Percentiles rank a stretch among this genome's conserved stretches.
Conservation (phyloP, 2,329 filamentous ascomycete genomes). For the Diplodia corticola region DNA sequence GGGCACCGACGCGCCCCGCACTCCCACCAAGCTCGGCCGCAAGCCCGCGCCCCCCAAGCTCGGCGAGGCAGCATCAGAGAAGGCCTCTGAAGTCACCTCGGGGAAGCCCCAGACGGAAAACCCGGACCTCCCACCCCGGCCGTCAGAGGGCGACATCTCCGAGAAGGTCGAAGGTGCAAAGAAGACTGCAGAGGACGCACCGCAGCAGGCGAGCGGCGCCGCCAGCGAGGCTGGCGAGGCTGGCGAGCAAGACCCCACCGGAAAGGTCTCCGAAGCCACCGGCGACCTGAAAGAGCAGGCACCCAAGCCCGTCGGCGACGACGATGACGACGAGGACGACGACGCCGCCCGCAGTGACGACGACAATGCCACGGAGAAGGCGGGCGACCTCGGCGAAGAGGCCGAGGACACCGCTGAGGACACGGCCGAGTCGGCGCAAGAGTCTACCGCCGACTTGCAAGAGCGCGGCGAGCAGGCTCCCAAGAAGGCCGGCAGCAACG, state of each 20-base stretch:
- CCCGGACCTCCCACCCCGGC: slow-evolving; percentile 35
- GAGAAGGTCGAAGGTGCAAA: slow-evolving; percentile 35
- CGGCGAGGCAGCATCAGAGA: slow-evolving; percentile 34
- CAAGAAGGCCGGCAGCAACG: slow-evolving; percentile 15
- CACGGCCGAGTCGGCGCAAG: slow-evolving; percentile 12
- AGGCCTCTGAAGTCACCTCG: slow-evolving; percentile 1
- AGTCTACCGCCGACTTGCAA: slow-evolving; percentile 24
- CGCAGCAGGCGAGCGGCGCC: slow-evolving; percentile 36
- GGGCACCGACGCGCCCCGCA: slow-evolving; percentile 48
- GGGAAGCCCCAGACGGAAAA: slow-evolving; percentile 37
- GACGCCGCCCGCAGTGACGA: slow-evolving; percentile 43
- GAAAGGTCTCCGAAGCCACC: slow-evolving; percentile 50
- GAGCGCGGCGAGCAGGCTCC: slow-evolving; percentile 16
- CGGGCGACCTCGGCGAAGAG: slow-evolving; percentile 38
- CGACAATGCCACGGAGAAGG: slow-evolving; percentile 48
- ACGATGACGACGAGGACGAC: slow-evolving; percentile 43
- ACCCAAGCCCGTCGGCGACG: slow-evolving; percentile 49
- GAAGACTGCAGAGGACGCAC: slow-evolving; percentile 34
- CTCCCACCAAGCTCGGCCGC: slow-evolving; percentile 53
- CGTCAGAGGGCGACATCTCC: slow-evolving; percentile 34
- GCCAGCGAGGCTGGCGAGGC: slow-evolving; percentile 39
- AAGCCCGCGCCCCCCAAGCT: slow-evolving; percentile 47
- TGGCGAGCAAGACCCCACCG: slow-evolving; percentile 37
- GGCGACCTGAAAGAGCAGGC: slow-evolving; percentile 48
- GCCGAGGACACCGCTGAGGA: slow-evolving; percentile 34